Conservation (phyloP, 2,329 filamentous ascomycete species). For the Colletotrichum orbiculare region DNA sequence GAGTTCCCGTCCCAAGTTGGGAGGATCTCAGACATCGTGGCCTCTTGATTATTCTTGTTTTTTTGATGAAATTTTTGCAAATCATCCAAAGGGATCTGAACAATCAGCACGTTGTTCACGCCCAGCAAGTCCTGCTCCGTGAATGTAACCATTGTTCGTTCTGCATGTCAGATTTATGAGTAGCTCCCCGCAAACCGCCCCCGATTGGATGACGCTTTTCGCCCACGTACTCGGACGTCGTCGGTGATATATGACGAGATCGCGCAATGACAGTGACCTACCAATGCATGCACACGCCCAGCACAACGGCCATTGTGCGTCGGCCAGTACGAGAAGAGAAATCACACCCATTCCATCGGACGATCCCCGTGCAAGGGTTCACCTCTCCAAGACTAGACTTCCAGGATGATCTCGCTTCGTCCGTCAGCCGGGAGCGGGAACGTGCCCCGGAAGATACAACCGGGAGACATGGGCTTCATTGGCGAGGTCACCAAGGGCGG, state of each 20-base stretch:
- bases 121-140: neutral
- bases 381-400: neutral
- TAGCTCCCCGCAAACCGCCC: no score
- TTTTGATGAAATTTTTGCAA: conserved; percentile 18
- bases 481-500: neutral
- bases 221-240: neutral
- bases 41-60: conserved; percentile 23
- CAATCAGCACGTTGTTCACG: neutral
- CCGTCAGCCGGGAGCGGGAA: conserved; percentile 10
- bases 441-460: conserved; percentile 22
- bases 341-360: conserved; percentile 20
- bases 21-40: conserved; percentile 26
- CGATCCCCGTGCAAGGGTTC: neutral
- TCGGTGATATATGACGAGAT: no score
- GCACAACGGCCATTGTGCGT: no score
- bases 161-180: no score
- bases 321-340: conserved; percentile 4
- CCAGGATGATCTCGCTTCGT: neutral
- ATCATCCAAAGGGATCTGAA: conserved; percentile 12
- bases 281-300: no score
- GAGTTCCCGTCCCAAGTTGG: conserved; percentile 14
- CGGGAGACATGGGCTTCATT: conserved; percentile 18
- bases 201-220: neutral
- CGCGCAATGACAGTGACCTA: no score
- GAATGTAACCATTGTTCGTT: no score